A percentile compares a stretch with the other conserved stretches of the same genome.
Conservation (phyloP, 176 grass and related monocot species). For the Carex myosuroides region DNA sequence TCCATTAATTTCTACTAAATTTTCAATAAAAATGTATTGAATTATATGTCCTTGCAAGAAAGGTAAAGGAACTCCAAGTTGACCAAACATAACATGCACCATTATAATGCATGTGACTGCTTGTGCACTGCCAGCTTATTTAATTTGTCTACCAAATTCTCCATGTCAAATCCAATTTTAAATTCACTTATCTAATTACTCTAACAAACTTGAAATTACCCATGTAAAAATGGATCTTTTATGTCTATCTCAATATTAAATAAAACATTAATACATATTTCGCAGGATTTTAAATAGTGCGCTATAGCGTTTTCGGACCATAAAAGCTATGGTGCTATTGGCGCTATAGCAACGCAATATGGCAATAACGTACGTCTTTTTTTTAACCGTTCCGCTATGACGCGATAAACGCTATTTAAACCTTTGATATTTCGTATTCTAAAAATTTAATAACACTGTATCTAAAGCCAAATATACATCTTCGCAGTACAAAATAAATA, state of each 20-base stretch:
- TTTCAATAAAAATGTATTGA: neutral
- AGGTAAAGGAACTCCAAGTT: constrained; percentile 10
- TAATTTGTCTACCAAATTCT: constrained; percentile 12
- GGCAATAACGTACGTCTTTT: too few species aligned
- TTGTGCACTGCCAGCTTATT: neutral
- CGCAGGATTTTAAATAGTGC: too few species aligned
- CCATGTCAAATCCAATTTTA: neutral
- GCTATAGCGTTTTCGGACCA: too few species aligned
- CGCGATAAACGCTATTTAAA: too few species aligned
- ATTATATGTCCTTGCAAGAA: neutral
- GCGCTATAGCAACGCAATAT: too few species aligned
- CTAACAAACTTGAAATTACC: neutral
- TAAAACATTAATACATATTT: neutral
- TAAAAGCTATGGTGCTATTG: too few species aligned
- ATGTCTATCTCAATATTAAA: too few species aligned
- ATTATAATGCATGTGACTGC: constrained; percentile 20
- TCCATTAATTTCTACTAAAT: neutral
- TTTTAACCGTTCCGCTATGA: too few species aligned
- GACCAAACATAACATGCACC: constrained; percentile 15
- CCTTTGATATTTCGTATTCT: neutral
- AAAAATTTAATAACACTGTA: neutral
- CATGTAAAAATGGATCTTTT: neutral
- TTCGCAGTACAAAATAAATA: neutral
- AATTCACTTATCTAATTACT: neutral
- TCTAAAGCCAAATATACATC: neutral